These are phyloP conservation scores for Pseudozyma sp. DNA, from an alignment of 1,284 basidiomycete species.

Conservation along the genomic window DNA sequence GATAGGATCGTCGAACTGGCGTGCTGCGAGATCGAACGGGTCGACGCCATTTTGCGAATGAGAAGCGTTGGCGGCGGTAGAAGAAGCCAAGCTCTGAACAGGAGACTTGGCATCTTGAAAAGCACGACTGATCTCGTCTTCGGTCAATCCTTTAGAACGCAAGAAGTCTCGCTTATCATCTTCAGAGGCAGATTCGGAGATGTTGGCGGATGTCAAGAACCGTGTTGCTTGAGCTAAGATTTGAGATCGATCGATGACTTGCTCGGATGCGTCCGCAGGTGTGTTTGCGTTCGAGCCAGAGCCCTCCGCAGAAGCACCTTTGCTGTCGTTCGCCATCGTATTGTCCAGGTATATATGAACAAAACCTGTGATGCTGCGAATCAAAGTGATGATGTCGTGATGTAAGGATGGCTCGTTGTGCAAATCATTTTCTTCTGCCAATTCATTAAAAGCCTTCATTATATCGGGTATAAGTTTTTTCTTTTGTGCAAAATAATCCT, in stretches of 20 bases:
- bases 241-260: conserved; percentile 24
- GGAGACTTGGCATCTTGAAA: conserved; percentile 58
- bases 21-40: conserved; percentile 48
- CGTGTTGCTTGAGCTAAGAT: conserved; percentile 64
- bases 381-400: neutral
- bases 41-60: conserved; percentile 20
- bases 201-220: conserved; percentile 60
- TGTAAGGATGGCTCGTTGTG: too few species aligned
- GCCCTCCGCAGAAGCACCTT: conserved; percentile 6
- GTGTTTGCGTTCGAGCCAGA: conserved; percentile 8
- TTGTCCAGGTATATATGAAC: neutral
- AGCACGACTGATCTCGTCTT: conserved; percentile 57
- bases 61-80: neutral
- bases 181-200: conserved; percentile 33
- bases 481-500: too few species aligned
- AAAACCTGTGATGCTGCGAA: neutral
- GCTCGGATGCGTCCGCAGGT: neutral
- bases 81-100: conserved; percentile 17
- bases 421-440: too few species aligned
- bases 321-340: conserved; percentile 30
- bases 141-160: conserved; percentile 58
- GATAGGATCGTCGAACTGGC: conserved; percentile 59
- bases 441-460: too few species aligned
- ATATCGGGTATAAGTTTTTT: too few species aligned
- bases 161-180: conserved; percentile 57